Evolutionary conservation across 805 yeast species (phyloP), one percentile per base, ranked within the genome.

Genomic region (Pichia californica): DNA sequence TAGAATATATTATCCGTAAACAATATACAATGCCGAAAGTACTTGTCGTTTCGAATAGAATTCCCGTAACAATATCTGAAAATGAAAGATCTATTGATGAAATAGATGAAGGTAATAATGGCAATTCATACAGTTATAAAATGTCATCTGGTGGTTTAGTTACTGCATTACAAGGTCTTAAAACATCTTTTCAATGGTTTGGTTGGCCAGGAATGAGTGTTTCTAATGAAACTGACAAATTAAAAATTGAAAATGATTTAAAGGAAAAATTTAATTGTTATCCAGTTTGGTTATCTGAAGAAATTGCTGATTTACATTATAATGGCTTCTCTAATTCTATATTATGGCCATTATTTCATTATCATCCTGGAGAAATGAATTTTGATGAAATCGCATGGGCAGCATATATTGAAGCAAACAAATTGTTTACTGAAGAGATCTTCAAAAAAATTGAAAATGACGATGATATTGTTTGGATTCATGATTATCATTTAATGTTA

Each of bases 111-210:
- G 38, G 38, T 8, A 7, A 23, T 7, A 18, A 20, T 4, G 20
- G 15, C 26, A 38, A 91, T 3, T 62, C 73, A 11, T 93, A 88
- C 61, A 79, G 79, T 47, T 93, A 91, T 62, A 66, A 81, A 38
- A 87, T 93, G 97, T 88, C 97, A 26, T 85, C 96, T 2, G 99
- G 99, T 23, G 99, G 99, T 2, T 74, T 93, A 38, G 99, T 94
- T 20, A 88, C 97, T 1, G 99, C 97, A 0, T 69, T 93, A 33
- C 95, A 89, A 57, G 98, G 98, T 1, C 68, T 93, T 42, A 87
- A 87, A 62, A 84, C 85, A 57, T 81, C 83, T 38, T 88, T 88
- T 65, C 93, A 88, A 60, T 93, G 99, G 99, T 81, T 86, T 56
- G 99, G 99, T 14, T 93, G 99, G 99, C 96, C 98, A 2, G 94